phyloP scores from a whole-genome alignment of 106 monocot species.

The Allium sativum region DNA sequence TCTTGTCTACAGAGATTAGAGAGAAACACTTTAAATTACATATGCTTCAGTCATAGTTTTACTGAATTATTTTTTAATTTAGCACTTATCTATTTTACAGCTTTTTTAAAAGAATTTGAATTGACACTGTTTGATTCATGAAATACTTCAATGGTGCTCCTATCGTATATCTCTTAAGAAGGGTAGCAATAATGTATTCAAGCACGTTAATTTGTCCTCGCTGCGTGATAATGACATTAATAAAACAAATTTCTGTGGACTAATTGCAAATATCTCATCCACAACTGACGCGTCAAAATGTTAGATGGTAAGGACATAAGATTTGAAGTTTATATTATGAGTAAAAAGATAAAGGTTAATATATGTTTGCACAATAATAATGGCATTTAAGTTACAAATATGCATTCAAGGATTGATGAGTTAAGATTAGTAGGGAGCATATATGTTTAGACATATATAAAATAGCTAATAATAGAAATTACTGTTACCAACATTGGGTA shows the following conservation, averaged over 20 bases:
- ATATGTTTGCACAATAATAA: no score
- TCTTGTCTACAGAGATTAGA: constrained; percentile 31
- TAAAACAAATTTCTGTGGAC: constrained; percentile 62
- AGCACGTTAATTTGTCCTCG: constrained; percentile 35
- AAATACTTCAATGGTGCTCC: constrained; percentile 65
- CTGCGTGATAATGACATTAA: constrained; percentile 45
- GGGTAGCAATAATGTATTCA: constrained; percentile 82
- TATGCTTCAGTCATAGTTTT: background rate
- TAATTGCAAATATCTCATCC: constrained; percentile 61
- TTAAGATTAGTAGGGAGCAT: no score
- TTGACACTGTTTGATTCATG: constrained; percentile 58
- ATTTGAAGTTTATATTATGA: background rate
- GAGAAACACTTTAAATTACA: no score
- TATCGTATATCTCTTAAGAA: constrained; percentile 61
- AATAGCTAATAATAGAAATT: no score
- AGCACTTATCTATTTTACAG: constrained; percentile 40
- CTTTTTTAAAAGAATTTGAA: constrained; percentile 29
- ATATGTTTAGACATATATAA: no score
- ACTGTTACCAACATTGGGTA: no score
- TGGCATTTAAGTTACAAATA: no score
- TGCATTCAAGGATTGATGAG: no score
- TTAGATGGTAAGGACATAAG: no score
- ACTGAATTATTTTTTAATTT: background rate
- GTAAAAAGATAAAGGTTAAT: no score
- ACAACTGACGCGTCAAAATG: constrained; percentile 82